Conservation (phyloP, 257 asterid genomes). For the Hygrophila difformis region DNA sequence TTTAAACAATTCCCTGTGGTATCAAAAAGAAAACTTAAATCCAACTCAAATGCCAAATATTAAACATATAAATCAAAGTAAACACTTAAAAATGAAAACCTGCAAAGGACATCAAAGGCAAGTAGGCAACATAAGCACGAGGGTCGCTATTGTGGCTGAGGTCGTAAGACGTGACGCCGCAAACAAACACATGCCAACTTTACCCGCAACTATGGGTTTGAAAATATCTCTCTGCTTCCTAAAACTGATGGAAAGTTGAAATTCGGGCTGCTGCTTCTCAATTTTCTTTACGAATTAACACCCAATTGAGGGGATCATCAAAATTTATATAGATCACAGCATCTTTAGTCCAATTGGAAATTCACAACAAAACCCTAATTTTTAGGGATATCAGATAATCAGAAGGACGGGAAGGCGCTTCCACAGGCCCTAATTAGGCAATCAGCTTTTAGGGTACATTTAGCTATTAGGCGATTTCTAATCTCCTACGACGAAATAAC, state of each 20-base stretch:
- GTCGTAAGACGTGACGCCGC: constrained; percentile 74
- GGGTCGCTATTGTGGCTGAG: constrained; percentile 84
- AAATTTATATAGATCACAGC: background rate
- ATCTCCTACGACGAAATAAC: no score
- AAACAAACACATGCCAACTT: constrained; percentile 66
- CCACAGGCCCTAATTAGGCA: no score
- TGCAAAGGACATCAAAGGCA: constrained; percentile 66
- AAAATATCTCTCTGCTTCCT: constrained; percentile 64
- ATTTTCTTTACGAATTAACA: background rate
- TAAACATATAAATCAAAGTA: no score
- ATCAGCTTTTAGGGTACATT: no score
- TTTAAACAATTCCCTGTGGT: no score
- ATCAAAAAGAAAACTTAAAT: no score
- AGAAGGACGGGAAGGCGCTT: no score
- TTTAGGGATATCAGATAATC: no score
- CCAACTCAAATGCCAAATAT: no score
- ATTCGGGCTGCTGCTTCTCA: constrained; percentile 23
- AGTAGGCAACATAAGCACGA: constrained; percentile 67
- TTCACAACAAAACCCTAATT: no score
- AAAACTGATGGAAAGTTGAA: constrained; percentile 48
- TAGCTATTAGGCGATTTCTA: no score
- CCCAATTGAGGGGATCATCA: background rate
- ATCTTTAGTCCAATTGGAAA: no score
- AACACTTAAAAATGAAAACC: constrained; percentile 24
- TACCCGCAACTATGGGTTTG: constrained; percentile 47